Conservation (phyloP, 768 basidiomycete genomes). For the Xerocomus spinulosus region DNA sequence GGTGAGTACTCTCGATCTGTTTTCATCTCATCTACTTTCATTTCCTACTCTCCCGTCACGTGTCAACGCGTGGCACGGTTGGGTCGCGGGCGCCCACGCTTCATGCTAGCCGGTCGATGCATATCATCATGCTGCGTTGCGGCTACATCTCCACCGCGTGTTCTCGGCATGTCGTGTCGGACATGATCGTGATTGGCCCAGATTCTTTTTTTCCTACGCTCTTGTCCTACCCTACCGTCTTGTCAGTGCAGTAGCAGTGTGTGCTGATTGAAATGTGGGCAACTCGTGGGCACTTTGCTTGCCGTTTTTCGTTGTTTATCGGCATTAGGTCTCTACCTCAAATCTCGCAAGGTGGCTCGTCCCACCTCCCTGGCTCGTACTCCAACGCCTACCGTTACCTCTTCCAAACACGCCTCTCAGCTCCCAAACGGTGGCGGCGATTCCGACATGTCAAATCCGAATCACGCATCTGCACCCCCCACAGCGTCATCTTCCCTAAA, state of each 20-base stretch:
- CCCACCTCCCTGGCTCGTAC: constrained; percentile 53
- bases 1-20: constrained; percentile 52
- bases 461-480: constrained; percentile 33
- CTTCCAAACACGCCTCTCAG: constrained; percentile 28
- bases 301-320: constrained; percentile 31
- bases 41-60: constrained; percentile 36
- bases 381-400: constrained; percentile 32
- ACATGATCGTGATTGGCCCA: constrained; percentile 34
- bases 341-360: constrained; percentile 72
- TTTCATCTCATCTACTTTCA: constrained; percentile 33
- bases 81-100: constrained; percentile 32
- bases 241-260: constrained; percentile 33
- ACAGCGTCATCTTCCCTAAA: constrained; percentile 25
- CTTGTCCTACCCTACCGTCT: constrained; percentile 31
- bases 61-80: constrained; percentile 32
- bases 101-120: constrained; percentile 27
- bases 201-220: constrained; percentile 30
- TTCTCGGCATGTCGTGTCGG: constrained; percentile 33
- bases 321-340: constrained; percentile 75
- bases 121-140: constrained; percentile 33
- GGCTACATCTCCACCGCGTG: constrained; percentile 31
- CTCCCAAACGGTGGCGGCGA: constrained; percentile 33
- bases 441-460: constrained; percentile 34
- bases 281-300: constrained; percentile 35
- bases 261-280: constrained; percentile 39